Evolutionary conservation across 2,329 filamentous ascomycete genomes (phyloP).

Genomic region (Cytospora piceicola): DNA sequence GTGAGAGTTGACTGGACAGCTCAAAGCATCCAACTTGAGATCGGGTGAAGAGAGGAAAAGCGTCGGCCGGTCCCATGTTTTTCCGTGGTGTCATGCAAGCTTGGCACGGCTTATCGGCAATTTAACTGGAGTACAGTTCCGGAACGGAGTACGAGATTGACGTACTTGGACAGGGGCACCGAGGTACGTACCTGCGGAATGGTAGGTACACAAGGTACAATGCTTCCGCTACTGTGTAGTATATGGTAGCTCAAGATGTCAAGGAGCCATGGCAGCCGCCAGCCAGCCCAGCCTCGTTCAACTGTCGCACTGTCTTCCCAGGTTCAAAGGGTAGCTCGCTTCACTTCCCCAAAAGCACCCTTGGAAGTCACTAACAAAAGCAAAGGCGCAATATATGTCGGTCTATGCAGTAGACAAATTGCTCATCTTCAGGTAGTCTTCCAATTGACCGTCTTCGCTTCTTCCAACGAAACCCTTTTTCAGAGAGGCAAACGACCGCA

Average conservation of each 20-base stretch:
- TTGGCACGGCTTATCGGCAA: background rate
- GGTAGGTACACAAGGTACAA: background rate
- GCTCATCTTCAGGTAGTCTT: background rate
- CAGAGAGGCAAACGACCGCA: background rate
- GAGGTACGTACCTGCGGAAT: background rate
- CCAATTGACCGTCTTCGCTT: background rate
- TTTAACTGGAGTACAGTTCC: background rate
- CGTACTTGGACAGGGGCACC: background rate
- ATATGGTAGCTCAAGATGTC: background rate
- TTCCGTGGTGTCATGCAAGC: background rate
- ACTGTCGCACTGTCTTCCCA: background rate
- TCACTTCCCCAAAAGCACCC: background rate
- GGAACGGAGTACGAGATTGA: slow-evolving; percentile 1
- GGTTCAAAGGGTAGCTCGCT: slow-evolving; percentile 2
- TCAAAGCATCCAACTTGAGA: slow-evolving; percentile 4
- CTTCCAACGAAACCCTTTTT: background rate
- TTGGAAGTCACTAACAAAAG: background rate
- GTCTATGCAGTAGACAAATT: background rate
- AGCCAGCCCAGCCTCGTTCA: background rate
- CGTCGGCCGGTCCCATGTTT: background rate
- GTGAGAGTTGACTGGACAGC: slow-evolving; percentile 20
- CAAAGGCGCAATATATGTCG: background rate
- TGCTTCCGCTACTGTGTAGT: background rate
- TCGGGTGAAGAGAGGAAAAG: slow-evolving; percentile 2
- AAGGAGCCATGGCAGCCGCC: background rate